A percentile compares a stretch with the other conserved stretches of the same genome.
Evolutionary conservation across 2,329 filamentous ascomycete genomes (phyloP).

Genomic region (Colletotrichum sojae): DNA sequence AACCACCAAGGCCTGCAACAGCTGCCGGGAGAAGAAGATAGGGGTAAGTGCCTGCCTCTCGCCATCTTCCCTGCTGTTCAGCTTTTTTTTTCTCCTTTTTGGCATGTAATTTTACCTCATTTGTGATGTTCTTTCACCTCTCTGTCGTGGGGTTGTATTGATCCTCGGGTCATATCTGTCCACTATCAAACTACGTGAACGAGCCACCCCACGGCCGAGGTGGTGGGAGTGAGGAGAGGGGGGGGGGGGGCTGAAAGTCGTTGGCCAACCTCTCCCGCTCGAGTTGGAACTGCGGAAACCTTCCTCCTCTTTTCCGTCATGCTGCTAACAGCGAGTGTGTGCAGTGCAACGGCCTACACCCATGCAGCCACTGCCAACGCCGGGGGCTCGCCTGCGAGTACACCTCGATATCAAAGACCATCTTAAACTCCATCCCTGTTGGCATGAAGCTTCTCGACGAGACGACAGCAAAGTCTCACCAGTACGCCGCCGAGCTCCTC

Average conservation of each 20-base stretch:
- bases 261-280: too few species aligned
- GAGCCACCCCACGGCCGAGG: too few species aligned
- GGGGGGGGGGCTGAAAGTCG: too few species aligned
- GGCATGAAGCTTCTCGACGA: constrained; percentile 26
- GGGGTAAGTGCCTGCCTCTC: constrained; percentile 11
- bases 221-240: too few species aligned
- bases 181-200: too few species aligned
- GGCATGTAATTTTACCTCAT: background rate
- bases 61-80: too few species aligned
- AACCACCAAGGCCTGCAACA: constrained; percentile 24
- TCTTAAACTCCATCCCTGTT: constrained; percentile 28
- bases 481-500: constrained; percentile 19
- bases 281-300: too few species aligned
- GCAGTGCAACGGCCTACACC: constrained; percentile 29
- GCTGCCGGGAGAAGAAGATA: constrained; percentile 36
- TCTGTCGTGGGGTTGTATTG: background rate
- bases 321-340: background rate
- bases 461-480: constrained; percentile 8
- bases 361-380: constrained; percentile 30
- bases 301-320: background rate
- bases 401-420: constrained; percentile 21
- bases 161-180: background rate
- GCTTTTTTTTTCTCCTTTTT: background rate
- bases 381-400: constrained; percentile 31
- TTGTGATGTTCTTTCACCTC: background rate